Base-by-base conservation (phyloP, 805 yeast genomes). In the Clavispora santaluciae region DNA sequence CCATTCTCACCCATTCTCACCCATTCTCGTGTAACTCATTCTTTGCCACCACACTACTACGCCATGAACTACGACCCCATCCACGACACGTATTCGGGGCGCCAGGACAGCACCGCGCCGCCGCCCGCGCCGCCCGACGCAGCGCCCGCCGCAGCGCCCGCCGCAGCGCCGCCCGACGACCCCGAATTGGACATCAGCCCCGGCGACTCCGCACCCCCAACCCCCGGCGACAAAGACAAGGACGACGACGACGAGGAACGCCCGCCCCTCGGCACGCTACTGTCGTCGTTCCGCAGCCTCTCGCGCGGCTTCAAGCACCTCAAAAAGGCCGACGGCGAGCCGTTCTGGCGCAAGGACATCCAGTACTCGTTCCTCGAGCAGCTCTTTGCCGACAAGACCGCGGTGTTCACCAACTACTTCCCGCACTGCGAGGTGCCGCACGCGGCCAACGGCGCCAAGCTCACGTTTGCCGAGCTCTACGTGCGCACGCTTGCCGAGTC, bases 291-390 rank as follows among this genome's bases (percentile, higher is more conserved):
- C 38, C 45, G 45, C n/a, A n/a, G 43, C 21, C 22, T 40, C 13
- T 53, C 30, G 22, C 58, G 52, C 35, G 63, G 72, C 4, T 63
- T 70, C 21, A 68, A 86, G 34, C 89, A 83, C 60, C 61, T 91
- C 51, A 91, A 91, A 62, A 91, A 90, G 57, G 73, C 79, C 15
- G 98, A 91, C 56, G 96, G 98, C 5, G 95, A 86, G 54, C 95
- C 95, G 16, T 79, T 90, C 43, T 86, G 93, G 84, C 72, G 98
- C 36, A 74, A 67, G 41, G 98, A 91, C 54, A 83, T 91, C 42
- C 96, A 89, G 60, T 85, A 81, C 60, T 89, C 83, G 49, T 86
- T 90, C 50, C 64, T 91, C 40, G 66, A 72, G 36, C 67, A 69
- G 21, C 62, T 91, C 8, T 84, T 91, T 54, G 70, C 74, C 52